Percentiles rank a stretch among this genome's conserved stretches.
Conservation (phyloP, 768 basidiomycete genomes). For the Cubamyces lactineus region DNA sequence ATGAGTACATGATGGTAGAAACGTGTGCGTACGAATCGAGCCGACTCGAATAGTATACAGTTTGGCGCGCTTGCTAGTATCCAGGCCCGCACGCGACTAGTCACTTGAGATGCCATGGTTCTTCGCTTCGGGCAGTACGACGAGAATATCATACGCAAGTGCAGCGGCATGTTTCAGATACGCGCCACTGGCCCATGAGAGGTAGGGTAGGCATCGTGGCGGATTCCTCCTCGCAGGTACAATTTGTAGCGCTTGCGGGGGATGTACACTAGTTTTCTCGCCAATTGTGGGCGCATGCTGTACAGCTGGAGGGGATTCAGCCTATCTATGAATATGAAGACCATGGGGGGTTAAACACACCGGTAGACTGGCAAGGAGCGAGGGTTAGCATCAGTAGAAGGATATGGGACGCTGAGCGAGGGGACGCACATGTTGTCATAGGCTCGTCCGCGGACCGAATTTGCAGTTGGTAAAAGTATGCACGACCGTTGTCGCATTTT, state of each 20-base stretch:
- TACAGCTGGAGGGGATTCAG: constrained; percentile 48
- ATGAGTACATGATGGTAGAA: not conserved
- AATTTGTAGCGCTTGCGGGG: too few relatives aligned
- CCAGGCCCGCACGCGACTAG: too few relatives aligned
- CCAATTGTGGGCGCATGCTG: constrained; percentile 67
- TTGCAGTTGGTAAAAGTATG: constrained; percentile 96
- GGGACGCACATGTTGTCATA: constrained; percentile 64
- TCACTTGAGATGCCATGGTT: too few relatives aligned
- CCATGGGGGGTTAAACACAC: constrained; percentile 36
- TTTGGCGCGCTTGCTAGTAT: not conserved
- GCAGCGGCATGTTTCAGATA: too few relatives aligned
- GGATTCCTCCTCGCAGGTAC: too few relatives aligned
- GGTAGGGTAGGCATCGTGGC: too few relatives aligned
- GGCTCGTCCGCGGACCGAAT: constrained; percentile 93
- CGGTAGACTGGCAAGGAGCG: constrained; percentile 55
- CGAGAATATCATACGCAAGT: too few relatives aligned
- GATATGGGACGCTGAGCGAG: constrained; percentile 2
- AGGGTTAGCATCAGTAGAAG: constrained; percentile 4
- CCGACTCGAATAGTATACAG: too few relatives aligned
- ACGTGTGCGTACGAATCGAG: not conserved
- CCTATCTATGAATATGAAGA: not conserved
- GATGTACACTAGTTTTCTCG: constrained; percentile 55
- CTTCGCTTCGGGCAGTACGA: too few relatives aligned
- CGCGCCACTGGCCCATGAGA: too few relatives aligned
- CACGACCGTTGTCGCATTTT: constrained; percentile 84